phyloP scores from a whole-genome alignment of 169 alveolate species.

The Besnoitia besnoiti region DNA sequence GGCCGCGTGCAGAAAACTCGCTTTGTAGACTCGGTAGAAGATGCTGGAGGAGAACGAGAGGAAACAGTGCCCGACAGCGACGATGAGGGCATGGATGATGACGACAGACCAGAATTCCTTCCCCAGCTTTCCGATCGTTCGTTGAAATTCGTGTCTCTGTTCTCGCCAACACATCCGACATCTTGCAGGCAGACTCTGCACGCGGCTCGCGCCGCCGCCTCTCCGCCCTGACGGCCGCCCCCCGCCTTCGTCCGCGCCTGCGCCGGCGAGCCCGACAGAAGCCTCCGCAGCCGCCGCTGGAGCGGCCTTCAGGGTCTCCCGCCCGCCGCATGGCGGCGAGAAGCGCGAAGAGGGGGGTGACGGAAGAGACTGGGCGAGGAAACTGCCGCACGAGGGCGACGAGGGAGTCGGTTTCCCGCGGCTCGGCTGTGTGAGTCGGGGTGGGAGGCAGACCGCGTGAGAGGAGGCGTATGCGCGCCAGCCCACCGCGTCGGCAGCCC shows the following conservation, averaged over 20 bases:
- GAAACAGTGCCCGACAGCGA: conserved; percentile 30
- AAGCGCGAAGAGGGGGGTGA: too few relatives aligned
- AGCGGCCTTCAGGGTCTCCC: not conserved
- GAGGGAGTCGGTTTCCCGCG: too few relatives aligned
- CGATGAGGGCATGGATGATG: not conserved
- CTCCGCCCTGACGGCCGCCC: too few relatives aligned
- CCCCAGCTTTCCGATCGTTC: not conserved
- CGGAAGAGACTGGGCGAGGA: too few relatives aligned
- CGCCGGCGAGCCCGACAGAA: not conserved
- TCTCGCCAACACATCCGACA: not conserved
- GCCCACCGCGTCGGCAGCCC: too few relatives aligned
- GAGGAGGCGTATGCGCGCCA: too few relatives aligned
- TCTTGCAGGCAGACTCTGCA: not conserved
- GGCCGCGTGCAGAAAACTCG: not conserved
- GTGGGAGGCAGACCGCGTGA: too few relatives aligned
- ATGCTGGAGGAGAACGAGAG: conserved; percentile 15
- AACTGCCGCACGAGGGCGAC: too few relatives aligned
- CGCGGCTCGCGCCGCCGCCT: too few relatives aligned
- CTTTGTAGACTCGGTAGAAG: not conserved
- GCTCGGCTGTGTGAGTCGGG: too few relatives aligned
- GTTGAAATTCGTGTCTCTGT: not conserved
- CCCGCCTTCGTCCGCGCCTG: not conserved
- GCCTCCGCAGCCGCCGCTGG: not conserved
- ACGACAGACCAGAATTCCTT: not conserved
- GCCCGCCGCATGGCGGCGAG: too few relatives aligned